Percentiles rank a stretch among this genome's conserved stretches.
Evolutionary conservation across 1,139 yeast genomes (phyloP).

Genomic region (Candida sp.): DNA sequence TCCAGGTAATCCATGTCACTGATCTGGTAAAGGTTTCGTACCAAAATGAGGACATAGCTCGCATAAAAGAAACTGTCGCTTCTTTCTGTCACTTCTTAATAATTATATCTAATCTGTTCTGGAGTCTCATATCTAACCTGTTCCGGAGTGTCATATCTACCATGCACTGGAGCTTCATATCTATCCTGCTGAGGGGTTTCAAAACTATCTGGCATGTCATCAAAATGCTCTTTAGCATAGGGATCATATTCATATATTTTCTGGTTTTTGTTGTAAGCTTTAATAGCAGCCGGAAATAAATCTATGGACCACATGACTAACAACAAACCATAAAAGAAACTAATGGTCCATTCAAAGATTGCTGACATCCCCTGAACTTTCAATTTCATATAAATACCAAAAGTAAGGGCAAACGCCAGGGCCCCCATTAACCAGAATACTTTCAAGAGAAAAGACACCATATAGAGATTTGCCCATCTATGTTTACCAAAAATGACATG

Average conservation of each 20-base stretch:
- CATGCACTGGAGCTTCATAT: neutral
- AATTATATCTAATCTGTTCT: too few species aligned
- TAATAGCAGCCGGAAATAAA: slow-evolving; percentile 58
- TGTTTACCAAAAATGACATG: slow-evolving; percentile 36
- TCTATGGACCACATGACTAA: slow-evolving; percentile 68
- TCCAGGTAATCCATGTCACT: too few species aligned
- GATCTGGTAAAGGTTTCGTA: too few species aligned
- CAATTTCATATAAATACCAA: slow-evolving; percentile 46
- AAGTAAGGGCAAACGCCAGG: slow-evolving; percentile 64
- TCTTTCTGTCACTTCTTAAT: too few species aligned
- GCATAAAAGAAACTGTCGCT: too few species aligned
- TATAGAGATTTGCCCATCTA: slow-evolving; percentile 40
- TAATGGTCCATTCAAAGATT: slow-evolving; percentile 76
- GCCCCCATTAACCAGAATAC: slow-evolving; percentile 68
- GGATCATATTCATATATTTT: neutral
- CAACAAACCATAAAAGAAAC: slow-evolving; percentile 78
- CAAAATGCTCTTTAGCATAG: neutral
- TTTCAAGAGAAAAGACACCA: slow-evolving; percentile 53
- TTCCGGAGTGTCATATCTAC: too few species aligned
- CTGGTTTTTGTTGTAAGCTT: slow-evolving; percentile 15
- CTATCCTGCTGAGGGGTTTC: neutral
- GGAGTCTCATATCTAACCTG: too few species aligned
- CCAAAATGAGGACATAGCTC: too few species aligned
- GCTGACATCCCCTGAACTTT: slow-evolving; percentile 48
- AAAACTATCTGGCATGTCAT: neutral